phyloP scores from a whole-genome alignment of 768 basidiomycete genomes.

The Tricholoma furcatifolium region DNA sequence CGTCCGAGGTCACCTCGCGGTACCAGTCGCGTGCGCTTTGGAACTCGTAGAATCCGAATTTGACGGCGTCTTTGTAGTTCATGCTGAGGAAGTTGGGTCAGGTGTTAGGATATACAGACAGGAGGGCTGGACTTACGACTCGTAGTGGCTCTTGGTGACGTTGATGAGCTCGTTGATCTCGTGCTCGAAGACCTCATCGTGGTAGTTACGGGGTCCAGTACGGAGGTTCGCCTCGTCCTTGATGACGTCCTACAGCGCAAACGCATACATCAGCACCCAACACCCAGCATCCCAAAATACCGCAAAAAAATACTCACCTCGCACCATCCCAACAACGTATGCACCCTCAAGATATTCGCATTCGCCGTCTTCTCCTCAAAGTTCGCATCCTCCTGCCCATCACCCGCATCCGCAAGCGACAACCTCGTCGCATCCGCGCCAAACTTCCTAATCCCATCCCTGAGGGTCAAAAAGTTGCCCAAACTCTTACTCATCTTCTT shows the following conservation, averaged over 20 bases:
- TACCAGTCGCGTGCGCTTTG: slow-evolving; percentile 95
- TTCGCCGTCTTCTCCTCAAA: slow-evolving; percentile 99
- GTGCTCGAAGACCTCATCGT: slow-evolving; percentile 88
- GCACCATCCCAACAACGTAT: slow-evolving; percentile 90
- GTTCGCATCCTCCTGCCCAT: slow-evolving; percentile 97
- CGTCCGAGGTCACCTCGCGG: slow-evolving; percentile 84
- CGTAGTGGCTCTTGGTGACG: slow-evolving; percentile 77
- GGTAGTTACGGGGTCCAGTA: slow-evolving; percentile 72
- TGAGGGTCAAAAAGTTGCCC: slow-evolving; percentile 91
- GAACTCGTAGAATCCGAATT: slow-evolving; percentile 94
- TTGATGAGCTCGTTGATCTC: slow-evolving; percentile 88
- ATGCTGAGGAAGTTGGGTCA: slow-evolving; percentile 51
- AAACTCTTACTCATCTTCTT: slow-evolving; percentile 99
- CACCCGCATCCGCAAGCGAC: slow-evolving; percentile 93
- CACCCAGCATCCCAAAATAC: neutral
- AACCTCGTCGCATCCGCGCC: slow-evolving; percentile 95
- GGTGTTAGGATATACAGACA: neutral
- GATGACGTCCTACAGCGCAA: slow-evolving; percentile 65
- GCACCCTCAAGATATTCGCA: slow-evolving; percentile 90
- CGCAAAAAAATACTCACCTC: slow-evolving; percentile 50
- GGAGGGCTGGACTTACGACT: slow-evolving; percentile 51
- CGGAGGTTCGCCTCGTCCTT: slow-evolving; percentile 71
- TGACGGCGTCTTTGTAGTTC: slow-evolving; percentile 94
- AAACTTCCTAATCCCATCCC: slow-evolving; percentile 89
- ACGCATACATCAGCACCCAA: slow-evolving; percentile 5